Conservation (phyloP, 75 land plant genomes). For the Larix kaempferi region DNA sequence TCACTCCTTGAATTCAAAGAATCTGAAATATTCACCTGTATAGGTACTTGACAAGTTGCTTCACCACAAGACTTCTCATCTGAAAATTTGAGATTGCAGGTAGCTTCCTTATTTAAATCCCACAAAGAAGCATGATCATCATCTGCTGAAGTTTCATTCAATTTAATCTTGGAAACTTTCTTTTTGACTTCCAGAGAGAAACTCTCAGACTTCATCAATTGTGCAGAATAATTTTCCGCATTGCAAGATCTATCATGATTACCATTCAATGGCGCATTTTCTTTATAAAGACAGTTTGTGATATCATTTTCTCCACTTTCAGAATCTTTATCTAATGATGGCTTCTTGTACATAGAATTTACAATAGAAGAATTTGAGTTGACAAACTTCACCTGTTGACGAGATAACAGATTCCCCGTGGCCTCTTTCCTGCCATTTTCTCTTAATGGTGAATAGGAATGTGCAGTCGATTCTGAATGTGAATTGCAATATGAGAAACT, state of each 20-base stretch:
- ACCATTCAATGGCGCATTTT: not conserved
- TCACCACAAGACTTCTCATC: not conserved
- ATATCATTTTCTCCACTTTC: not conserved
- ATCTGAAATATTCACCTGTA: constrained; percentile 1
- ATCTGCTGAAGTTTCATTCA: not conserved
- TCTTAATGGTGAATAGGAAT: not conserved
- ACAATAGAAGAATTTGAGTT: not conserved
- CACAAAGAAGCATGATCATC: not conserved
- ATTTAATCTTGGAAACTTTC: not conserved
- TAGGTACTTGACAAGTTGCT: not conserved
- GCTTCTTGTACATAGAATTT: not conserved
- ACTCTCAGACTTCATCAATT: not conserved
- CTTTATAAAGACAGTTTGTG: not conserved
- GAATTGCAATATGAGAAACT: not conserved
- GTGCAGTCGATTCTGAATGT: not conserved
- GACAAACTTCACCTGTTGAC: not conserved
- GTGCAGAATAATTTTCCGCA: not conserved
- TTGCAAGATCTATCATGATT: too few relatives aligned
- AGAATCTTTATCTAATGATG: not conserved
- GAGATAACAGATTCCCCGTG: not conserved
- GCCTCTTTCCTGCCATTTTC: not conserved
- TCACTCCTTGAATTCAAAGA: not conserved
- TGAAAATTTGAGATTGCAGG: not conserved
- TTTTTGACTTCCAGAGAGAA: not conserved
- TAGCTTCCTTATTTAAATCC: not conserved